A percentile compares a stretch with the other conserved stretches of the same genome.
Evolutionary conservation across 345 rosid genomes (phyloP).

Genomic region (Limnanthes douglasii): DNA sequence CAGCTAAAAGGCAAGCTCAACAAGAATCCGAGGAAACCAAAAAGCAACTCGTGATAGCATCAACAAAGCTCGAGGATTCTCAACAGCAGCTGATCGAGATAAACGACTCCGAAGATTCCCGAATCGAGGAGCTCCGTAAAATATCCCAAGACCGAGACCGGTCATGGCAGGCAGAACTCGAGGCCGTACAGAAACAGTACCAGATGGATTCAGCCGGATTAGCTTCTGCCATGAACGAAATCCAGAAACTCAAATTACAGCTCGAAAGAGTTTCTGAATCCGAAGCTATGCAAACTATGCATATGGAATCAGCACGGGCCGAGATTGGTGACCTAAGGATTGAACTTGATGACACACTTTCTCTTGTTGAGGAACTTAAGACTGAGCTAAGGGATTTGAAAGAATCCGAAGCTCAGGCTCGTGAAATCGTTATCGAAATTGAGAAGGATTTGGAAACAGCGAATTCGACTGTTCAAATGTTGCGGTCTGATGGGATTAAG

Average conservation of each 20-base stretch:
- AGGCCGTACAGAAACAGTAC: conserved; percentile 83
- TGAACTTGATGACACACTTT: conserved; percentile 54
- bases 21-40: conserved; percentile 72
- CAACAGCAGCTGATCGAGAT: conserved; percentile 59
- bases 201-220: conserved; percentile 68
- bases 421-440: conserved; percentile 35
- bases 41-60: conserved; percentile 31
- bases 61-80: conserved; percentile 44
- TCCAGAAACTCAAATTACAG: conserved; percentile 78
- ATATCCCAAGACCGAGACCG: conserved; percentile 83
- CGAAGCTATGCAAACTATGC: conserved; percentile 40
- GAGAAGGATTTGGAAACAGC: conserved; percentile 54
- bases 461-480: conserved; percentile 40
- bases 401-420: conserved; percentile 67
- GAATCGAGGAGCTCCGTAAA: conserved; percentile 67
- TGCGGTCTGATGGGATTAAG: conserved; percentile 43
- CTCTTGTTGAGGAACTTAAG: conserved; percentile 56
- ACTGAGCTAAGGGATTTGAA: conserved; percentile 42
- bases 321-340: conserved; percentile 45
- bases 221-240: conserved; percentile 74
- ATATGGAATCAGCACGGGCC: conserved; percentile 41
- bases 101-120: conserved; percentile 61
- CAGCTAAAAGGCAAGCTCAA: conserved; percentile 49
- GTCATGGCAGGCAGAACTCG: conserved; percentile 94
- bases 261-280: conserved; percentile 48